Base-by-base conservation (phyloP, 2,329 filamentous ascomycete genomes). In the Ophiostoma australiae region DNA sequence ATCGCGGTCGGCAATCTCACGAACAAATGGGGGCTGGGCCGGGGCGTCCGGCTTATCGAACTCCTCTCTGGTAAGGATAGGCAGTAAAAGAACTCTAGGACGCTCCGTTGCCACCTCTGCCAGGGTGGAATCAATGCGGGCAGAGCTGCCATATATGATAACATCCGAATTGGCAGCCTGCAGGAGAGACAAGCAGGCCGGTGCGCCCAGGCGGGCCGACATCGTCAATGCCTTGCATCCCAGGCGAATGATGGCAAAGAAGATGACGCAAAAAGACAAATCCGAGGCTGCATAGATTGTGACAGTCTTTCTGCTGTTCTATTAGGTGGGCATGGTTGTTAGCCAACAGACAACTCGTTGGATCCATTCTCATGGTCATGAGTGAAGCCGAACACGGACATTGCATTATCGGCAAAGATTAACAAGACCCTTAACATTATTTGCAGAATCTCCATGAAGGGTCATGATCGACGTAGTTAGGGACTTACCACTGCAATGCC, bases 171-270 rank as follows among this genome's bases (percentile, higher is more conserved):
- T 75, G 1, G 80, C 79, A 4, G 74, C 76, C 61, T 80, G 75
- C 3, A 83, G 76, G 10, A 84, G 75, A 5, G 79, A 79, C 4
- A 81, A 76, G 69, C 79, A 82, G 31, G 81, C 81, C 1, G 77
- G 75, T 1, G 79, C 75, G 13, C 81, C 80, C 6, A 84, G 76
- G 31, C 82, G 80, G 41, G 80, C 80, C 3, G 81, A 84, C 35
- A 83, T 75, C 70, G 80, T 80, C 76, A 84, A 78, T 7, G 80
- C 77, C 15, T 78, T 80, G 70, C 81, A 82, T 35, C 82, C 82
- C 5, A 83, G 73, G n/a, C 81, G 78, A 70, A 79, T 81, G 10
- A 84, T 76, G 11, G 81, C 82, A 69, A 83, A 82, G 67, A 82
- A 79, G 7, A 79, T 79, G 70, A 82, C 73, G 8, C 82, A 77